These are phyloP conservation scores for Pyrenochaeta sp. DNA, from an alignment of 2,329 filamentous ascomycete species.

Conservation along the genomic window DNA sequence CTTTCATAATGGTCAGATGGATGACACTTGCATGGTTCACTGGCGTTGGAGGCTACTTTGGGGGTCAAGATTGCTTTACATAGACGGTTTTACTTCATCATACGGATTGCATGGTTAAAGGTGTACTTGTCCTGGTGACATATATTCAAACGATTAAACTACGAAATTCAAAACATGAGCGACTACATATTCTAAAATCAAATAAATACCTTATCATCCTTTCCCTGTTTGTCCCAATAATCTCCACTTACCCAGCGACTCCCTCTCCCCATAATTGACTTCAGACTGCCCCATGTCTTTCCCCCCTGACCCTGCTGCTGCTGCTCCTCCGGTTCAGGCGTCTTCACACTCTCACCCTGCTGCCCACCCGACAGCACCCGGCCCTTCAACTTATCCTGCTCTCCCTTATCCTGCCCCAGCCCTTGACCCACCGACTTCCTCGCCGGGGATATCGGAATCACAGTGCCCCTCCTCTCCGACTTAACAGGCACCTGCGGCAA, in stretches of 20 bases:
- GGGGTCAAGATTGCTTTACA: background rate
- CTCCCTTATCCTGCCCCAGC: slow-evolving; percentile 15
- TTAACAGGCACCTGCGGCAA: slow-evolving; percentile 3
- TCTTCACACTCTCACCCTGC: slow-evolving; percentile 17
- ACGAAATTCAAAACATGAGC: no score
- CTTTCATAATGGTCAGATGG: background rate
- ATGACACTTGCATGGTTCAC: slow-evolving; percentile 1
- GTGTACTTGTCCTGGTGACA: no score
- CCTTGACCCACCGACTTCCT: slow-evolving; percentile 12
- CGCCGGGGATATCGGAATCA: slow-evolving; percentile 1
- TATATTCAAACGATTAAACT: no score
- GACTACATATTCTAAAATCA: no score
- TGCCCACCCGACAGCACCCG: slow-evolving; percentile 22
- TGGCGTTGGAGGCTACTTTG: slow-evolving; percentile 7
- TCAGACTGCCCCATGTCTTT: slow-evolving; percentile 36
- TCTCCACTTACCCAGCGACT: slow-evolving; percentile 17
- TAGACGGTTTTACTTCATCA: slow-evolving; percentile 1
- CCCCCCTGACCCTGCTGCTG: slow-evolving; percentile 24
- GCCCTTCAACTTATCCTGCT: no score
- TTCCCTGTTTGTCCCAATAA: slow-evolving; percentile 20
- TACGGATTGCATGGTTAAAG: slow-evolving; percentile 1
- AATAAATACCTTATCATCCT: slow-evolving; percentile 32
- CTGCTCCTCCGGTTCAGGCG: slow-evolving; percentile 16
- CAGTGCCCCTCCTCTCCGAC: slow-evolving; percentile 7
- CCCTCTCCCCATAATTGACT: slow-evolving; percentile 21